Evolutionary conservation across 768 basidiomycete genomes (phyloP).

Genomic region (Lactarius indigo): DNA sequence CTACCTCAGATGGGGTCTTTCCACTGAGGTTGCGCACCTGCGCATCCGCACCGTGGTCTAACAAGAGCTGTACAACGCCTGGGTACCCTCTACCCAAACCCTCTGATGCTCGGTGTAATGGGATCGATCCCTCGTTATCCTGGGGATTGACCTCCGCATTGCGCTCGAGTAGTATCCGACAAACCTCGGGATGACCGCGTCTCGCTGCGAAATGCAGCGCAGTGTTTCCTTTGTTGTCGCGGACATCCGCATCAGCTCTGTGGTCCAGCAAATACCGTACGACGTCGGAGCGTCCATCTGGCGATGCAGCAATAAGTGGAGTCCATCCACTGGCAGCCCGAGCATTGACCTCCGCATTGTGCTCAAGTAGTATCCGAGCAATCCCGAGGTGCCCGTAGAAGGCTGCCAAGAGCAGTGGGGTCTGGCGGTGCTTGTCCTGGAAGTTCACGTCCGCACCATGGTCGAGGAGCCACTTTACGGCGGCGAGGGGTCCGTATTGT

Average conservation of each 20-base stretch:
- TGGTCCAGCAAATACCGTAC: neutral
- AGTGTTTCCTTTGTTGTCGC: neutral
- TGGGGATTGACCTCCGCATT: neutral
- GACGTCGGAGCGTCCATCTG: rapidly evolving
- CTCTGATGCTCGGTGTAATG: neutral
- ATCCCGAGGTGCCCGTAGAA: neutral
- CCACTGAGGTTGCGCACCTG: neutral
- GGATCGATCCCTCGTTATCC: neutral
- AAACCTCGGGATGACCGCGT: neutral
- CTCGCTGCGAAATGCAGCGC: neutral
- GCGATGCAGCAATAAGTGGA: neutral
- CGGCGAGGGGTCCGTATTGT: neutral
- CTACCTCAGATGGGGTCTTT: neutral
- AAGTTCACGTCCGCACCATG: too few relatives aligned
- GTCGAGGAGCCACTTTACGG: neutral
- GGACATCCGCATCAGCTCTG: neutral
- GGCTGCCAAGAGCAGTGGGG: neutral
- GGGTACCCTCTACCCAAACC: too few relatives aligned
- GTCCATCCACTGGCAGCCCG: neutral
- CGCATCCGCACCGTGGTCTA: neutral
- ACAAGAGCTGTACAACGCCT: neutral
- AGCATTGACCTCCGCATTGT: neutral
- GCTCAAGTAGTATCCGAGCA: neutral
- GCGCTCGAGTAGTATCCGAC: neutral
- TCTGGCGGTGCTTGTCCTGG: neutral